Percentiles rank a stretch among this genome's conserved stretches.
Evolutionary conservation across 2,329 filamentous ascomycete species (phyloP).

Genomic region (Paraphoma chrysanthemicola): DNA sequence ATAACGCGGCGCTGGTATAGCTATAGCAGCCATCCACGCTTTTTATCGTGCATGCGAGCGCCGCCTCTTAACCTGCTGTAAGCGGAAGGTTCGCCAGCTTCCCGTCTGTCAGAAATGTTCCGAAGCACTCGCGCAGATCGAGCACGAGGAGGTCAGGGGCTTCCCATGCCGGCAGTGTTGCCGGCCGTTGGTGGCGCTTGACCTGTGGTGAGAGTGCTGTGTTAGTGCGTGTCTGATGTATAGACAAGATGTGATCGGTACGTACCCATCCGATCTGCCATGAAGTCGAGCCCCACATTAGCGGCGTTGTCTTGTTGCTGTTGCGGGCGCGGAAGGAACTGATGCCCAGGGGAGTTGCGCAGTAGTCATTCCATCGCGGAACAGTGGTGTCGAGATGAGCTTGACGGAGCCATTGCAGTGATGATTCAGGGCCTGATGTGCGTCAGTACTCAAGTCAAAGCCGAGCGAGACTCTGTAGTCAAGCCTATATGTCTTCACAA

Average conservation of each 20-base stretch:
- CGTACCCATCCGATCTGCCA: constrained; percentile 47
- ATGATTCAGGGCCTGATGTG: constrained; percentile 20
- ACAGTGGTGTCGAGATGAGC: constrained; percentile 35
- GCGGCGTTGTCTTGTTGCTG: constrained; percentile 28
- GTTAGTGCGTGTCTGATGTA: not conserved
- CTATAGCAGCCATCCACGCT: constrained; percentile 42
- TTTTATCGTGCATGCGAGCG: constrained; percentile 23
- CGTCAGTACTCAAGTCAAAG: not conserved
- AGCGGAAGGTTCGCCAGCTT: constrained; percentile 28
- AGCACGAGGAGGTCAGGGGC: constrained; percentile 48
- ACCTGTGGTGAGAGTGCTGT: not conserved
- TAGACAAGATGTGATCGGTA: not conserved
- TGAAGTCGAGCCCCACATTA: constrained; percentile 49
- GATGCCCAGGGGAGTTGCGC: constrained; percentile 48
- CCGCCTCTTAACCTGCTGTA: constrained; percentile 21
- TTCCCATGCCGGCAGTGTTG: constrained; percentile 50
- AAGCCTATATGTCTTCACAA: no score
- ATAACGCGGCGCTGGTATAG: constrained; percentile 35
- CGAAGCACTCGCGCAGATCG: constrained; percentile 52
- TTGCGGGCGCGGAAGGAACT: constrained; percentile 42
- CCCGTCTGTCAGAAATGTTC: constrained; percentile 21
- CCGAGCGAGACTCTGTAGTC: no score
- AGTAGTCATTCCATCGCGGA: constrained; percentile 25
- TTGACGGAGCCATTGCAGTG: constrained; percentile 53
- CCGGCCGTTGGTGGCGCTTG: constrained; percentile 43